These are phyloP conservation scores for Huntiella bhutanensis DNA, from an alignment of 2,329 filamentous ascomycete genomes.

Conservation along the genomic window DNA sequence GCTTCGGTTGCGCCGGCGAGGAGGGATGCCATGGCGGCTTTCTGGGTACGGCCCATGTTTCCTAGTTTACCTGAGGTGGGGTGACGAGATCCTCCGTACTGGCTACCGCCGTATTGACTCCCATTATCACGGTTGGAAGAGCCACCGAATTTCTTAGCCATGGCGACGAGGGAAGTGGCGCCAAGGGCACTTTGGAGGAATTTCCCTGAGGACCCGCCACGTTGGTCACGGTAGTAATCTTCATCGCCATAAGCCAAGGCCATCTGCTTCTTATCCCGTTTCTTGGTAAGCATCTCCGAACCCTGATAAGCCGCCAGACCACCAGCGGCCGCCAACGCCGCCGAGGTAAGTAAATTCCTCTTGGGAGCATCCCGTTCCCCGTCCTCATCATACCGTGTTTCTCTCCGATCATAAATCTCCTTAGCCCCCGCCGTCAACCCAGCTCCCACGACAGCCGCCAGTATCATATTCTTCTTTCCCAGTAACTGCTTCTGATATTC, in stretches of 20 bases:
- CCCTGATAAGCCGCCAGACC: constrained; percentile 46
- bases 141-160: constrained; percentile 39
- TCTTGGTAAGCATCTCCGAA: constrained; percentile 43
- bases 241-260: constrained; percentile 34
- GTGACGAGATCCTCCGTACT: neutral
- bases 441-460: constrained; percentile 45
- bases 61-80: constrained; percentile 27
- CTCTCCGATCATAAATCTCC: constrained; percentile 44
- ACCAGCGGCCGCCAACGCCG: constrained; percentile 43
- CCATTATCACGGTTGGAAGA: constrained; percentile 13
- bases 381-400: constrained; percentile 31
- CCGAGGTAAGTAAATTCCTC: constrained; percentile 39
- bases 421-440: constrained; percentile 46
- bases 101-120: constrained; percentile 17
- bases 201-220: constrained; percentile 39
- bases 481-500: constrained; percentile 29
- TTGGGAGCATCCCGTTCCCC: constrained; percentile 22
- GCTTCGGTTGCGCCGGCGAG: constrained; percentile 83
- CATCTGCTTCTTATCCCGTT: constrained; percentile 35
- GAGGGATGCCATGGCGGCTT: constrained; percentile 79
- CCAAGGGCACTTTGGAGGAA: constrained; percentile 44
- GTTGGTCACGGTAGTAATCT: constrained; percentile 35
- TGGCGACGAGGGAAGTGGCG: constrained; percentile 41
- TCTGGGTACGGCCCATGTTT: constrained; percentile 27
- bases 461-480: constrained; percentile 45